Percentiles rank a stretch among this genome's conserved stretches.
phyloP scores from a whole-genome alignment of 176 grass and related monocot genomes.

The Oryza glumipatula region DNA sequence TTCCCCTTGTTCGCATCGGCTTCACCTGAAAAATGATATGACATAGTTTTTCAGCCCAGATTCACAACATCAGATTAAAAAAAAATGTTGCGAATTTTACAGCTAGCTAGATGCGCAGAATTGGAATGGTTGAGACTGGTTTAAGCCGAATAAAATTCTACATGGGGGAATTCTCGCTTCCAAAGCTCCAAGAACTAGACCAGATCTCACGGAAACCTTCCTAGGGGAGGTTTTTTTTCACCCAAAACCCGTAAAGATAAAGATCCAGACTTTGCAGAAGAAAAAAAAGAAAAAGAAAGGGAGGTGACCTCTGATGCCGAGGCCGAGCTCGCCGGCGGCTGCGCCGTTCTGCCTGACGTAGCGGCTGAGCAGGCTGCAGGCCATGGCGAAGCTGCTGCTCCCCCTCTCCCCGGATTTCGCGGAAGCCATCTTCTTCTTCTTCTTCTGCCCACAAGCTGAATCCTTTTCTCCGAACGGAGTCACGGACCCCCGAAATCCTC shows the following conservation, averaged over 20 bases:
- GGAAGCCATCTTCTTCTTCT: slow-evolving; percentile 42
- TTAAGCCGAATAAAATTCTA: not conserved
- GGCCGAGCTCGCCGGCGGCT: slow-evolving; percentile 57
- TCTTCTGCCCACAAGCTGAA: not conserved
- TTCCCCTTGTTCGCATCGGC: slow-evolving; percentile 22
- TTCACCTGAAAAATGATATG: slow-evolving; percentile 2
- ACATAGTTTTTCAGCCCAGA: not conserved
- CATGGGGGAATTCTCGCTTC: not conserved
- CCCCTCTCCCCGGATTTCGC: slow-evolving; percentile 58
- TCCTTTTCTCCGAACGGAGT: not conserved
- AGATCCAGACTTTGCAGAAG: not conserved
- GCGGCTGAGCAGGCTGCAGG: slow-evolving; percentile 76
- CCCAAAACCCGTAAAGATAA: not conserved
- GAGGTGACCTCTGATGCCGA: slow-evolving; percentile 60
- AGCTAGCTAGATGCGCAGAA: not conserved
- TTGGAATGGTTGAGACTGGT: not conserved
- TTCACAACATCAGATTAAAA: not conserved
- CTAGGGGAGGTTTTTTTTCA: not conserved
- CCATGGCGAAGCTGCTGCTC: slow-evolving; percentile 62
- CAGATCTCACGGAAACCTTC: slow-evolving; percentile 22
- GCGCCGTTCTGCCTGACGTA: slow-evolving; percentile 83
- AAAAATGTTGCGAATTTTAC: not conserved
- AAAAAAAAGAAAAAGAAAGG: slow-evolving; percentile 11
- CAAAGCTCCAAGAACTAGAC: not conserved
- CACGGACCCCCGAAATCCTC: not conserved